Conservation (phyloP, 805 yeast species). For the Yamadazyma philogaea region DNA sequence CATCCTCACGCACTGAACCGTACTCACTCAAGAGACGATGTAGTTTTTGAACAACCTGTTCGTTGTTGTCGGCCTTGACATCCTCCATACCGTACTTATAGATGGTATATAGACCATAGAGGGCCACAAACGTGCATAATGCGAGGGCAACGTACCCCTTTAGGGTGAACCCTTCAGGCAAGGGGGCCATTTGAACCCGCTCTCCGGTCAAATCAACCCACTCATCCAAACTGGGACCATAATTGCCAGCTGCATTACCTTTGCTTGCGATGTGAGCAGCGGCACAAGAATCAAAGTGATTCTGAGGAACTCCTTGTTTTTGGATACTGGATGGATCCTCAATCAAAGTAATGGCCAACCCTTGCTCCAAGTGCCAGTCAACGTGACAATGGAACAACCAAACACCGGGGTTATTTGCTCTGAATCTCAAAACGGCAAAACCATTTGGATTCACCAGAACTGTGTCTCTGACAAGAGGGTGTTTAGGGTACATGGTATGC, state of each 20-base stretch:
- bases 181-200: constrained; percentile 54
- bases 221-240: constrained; percentile 37
- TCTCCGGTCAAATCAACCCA: constrained; percentile 63
- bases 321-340: constrained; percentile 82
- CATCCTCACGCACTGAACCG: constrained; percentile 17
- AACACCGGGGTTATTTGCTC: constrained; percentile 94
- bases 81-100: constrained; percentile 66
- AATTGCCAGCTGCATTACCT: constrained; percentile 70
- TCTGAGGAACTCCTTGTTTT: constrained; percentile 36
- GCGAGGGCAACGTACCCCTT: constrained; percentile 67
- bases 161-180: constrained; percentile 68
- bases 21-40: constrained; percentile 29
- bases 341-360: constrained; percentile 73
- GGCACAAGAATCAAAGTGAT: constrained; percentile 50
- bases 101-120: constrained; percentile 60
- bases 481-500: constrained; percentile 50
- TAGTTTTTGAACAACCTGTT: constrained; percentile 36
- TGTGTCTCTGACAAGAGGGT: constrained; percentile 84
- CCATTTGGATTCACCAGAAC: constrained; percentile 79
- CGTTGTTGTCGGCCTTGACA: constrained; percentile 48
- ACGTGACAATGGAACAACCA: constrained; percentile 99
- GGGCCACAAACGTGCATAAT: constrained; percentile 51
- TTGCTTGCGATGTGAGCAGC: constrained; percentile 41
- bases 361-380: constrained; percentile 97
- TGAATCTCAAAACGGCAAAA: constrained; percentile 79